Evolutionary conservation across 2,329 filamentous ascomycete species (phyloP).

Genomic region (Tolypocladium ovalisporum): DNA sequence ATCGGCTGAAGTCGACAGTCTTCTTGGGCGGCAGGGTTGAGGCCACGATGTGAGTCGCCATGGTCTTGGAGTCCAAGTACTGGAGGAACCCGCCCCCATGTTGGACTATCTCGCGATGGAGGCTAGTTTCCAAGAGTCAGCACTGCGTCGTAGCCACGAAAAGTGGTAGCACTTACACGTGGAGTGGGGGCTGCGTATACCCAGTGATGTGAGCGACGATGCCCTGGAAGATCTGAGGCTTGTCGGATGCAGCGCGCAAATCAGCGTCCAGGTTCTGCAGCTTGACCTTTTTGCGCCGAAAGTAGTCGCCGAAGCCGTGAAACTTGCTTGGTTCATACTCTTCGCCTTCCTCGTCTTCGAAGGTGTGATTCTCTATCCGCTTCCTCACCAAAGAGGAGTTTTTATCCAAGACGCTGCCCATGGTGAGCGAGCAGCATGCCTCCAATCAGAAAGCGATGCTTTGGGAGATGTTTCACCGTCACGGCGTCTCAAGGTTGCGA

Average conservation of each 20-base stretch:
- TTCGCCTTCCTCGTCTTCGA: conserved; percentile 73
- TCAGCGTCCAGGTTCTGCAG: conserved; percentile 88
- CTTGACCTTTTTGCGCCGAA: conserved; percentile 92
- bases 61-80: conserved; percentile 89
- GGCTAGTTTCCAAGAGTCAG: conserved; percentile 21
- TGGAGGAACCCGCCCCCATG: conserved; percentile 94
- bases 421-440: conserved; percentile 16
- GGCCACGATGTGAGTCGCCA: conserved; percentile 91
- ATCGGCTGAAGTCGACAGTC: conserved; percentile 72
- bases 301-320: conserved; percentile 84
- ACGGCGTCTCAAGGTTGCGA: neutral
- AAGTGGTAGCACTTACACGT: conserved; percentile 41
- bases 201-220: conserved; percentile 88
- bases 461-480: neutral
- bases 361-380: conserved; percentile 55
- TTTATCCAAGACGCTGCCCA: conserved; percentile 52
- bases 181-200: conserved; percentile 88
- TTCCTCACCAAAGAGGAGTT: conserved; percentile 53
- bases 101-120: conserved; percentile 78
- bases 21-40: conserved; percentile 89
- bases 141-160: neutral
- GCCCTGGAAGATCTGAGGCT: conserved; percentile 80
- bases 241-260: conserved; percentile 57
- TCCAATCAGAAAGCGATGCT: neutral
- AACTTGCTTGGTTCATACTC: conserved; percentile 85